A percentile compares a stretch with the other conserved stretches of the same genome.
Conservation (phyloP, 345 rosid species). For the Anastatica hierochuntica region DNA sequence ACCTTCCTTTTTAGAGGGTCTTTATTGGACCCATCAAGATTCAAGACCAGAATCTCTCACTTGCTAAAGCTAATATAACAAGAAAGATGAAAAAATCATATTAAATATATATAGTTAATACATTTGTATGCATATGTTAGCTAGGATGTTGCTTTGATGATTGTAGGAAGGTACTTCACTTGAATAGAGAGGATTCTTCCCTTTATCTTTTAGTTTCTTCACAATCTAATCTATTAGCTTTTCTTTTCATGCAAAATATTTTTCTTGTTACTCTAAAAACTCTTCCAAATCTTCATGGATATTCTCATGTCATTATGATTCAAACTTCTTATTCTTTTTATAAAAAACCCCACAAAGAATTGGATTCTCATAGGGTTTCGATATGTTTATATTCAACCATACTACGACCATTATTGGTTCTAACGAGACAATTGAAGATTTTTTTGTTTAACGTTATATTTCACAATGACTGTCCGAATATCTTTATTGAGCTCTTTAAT, state of each 20-base stretch:
- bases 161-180: slow-evolving; percentile 26
- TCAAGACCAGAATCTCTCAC: slow-evolving; percentile 21
- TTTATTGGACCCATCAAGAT: slow-evolving; percentile 30
- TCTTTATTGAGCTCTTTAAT: too few species aligned
- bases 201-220: slow-evolving; percentile 30
- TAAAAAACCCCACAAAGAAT: slow-evolving; percentile 23
- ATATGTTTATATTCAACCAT: slow-evolving; percentile 11
- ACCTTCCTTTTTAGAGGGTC: slow-evolving; percentile 30
- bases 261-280: slow-evolving; percentile 27
- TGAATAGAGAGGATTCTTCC: slow-evolving; percentile 22
- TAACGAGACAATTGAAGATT: neutral
- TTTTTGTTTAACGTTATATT: neutral
- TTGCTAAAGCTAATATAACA: slow-evolving; percentile 21
- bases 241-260: slow-evolving; percentile 30
- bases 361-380: slow-evolving; percentile 22
- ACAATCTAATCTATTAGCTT: slow-evolving; percentile 25
- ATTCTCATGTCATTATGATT: slow-evolving; percentile 24
- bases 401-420: slow-evolving; percentile 3
- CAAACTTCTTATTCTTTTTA: slow-evolving; percentile 19
- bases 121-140: slow-evolving; percentile 14
- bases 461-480: too few species aligned
- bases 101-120: neutral
- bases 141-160: slow-evolving; percentile 25
- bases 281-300: slow-evolving; percentile 26
- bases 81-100: neutral